Percentiles rank a stretch among this genome's conserved stretches.
Evolutionary conservation across 306 rosid species (phyloP).

Genomic region (Gleditsia sinensis): DNA sequence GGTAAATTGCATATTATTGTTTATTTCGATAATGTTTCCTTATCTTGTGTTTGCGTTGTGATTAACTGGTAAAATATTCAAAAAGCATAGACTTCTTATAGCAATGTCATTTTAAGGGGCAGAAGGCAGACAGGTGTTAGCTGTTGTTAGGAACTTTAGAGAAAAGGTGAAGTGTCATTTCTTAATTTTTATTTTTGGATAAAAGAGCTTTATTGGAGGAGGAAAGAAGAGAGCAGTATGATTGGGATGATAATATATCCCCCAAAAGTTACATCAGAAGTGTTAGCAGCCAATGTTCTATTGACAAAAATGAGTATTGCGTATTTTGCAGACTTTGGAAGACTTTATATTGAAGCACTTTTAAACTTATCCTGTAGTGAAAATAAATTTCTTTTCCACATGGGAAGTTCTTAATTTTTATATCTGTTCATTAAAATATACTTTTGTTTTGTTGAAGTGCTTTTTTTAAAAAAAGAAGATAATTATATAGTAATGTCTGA

Average conservation of each 20-base stretch:
- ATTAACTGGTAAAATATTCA: not conserved
- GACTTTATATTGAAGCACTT: not conserved
- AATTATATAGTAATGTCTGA: not conserved
- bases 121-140: not conserved
- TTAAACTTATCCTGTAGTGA: not conserved
- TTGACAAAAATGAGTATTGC: not conserved
- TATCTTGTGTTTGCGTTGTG: not conserved
- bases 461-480: not conserved
- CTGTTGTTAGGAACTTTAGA: not conserved
- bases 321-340: too few relatives aligned
- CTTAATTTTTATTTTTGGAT: too few relatives aligned
- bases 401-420: not conserved
- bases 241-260: not conserved
- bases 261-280: not conserved
- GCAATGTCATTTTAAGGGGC: not conserved
- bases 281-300: not conserved
- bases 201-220: not conserved
- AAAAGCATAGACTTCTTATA: not conserved
- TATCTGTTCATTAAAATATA: not conserved
- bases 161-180: too few relatives aligned
- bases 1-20: not conserved
- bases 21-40: not conserved
- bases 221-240: not conserved
- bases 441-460: not conserved
- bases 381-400: not conserved